Base-by-base conservation (phyloP, 441 rosid species). In the Pelargonium fulgidum region DNA sequence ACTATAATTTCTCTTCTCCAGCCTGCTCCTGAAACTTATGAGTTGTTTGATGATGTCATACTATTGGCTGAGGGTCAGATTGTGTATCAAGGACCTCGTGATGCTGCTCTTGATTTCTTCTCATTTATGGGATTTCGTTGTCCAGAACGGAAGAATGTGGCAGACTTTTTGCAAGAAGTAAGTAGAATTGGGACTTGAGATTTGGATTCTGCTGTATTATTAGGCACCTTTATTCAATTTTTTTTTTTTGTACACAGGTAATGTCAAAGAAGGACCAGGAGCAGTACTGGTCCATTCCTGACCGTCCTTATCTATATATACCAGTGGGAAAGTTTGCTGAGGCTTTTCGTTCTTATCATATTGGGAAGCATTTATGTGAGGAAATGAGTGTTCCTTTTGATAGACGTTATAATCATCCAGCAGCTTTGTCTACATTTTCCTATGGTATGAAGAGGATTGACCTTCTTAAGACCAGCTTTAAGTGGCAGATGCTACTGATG, bases 1-100 rank as follows among this genome's bases (percentile, higher is more conserved):
- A 89, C 89, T 33, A 70, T 87, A 44, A 81, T 93, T 36, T 90
- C 98, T 45, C 98, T 93, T 71, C 98, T 91, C 33, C 97, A 93
- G 85, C 98, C 98, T 20, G 94, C 96, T 0, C 97, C 98, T 0
- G 98, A 93, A 83, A 93, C 97, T 48, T 91, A 85, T 64, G 81
- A 87, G 70, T 86, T 91, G 62, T 93, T 91, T 16, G 98, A 91
- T 78, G 98, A 93, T 73, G 85, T 93, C 64, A 76, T 90, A 62
- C 90, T 93, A 64, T 79, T 93, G 48, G 84, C 94, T 0, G 98
- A 93, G 63, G 91, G 92, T 1, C 81, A 79, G 69, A 77, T 90
- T 26, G 87, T 90, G 26, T 93, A 87, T 44, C 94, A 93, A 19
- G 98, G 96, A 48, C 92, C 96, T 39, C 90, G 92, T 1, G 92